Percentiles rank a stretch among this genome's conserved stretches.
Evolutionary conservation across 2,329 filamentous ascomycete species (phyloP).

Genomic region (Moelleriella libera): DNA sequence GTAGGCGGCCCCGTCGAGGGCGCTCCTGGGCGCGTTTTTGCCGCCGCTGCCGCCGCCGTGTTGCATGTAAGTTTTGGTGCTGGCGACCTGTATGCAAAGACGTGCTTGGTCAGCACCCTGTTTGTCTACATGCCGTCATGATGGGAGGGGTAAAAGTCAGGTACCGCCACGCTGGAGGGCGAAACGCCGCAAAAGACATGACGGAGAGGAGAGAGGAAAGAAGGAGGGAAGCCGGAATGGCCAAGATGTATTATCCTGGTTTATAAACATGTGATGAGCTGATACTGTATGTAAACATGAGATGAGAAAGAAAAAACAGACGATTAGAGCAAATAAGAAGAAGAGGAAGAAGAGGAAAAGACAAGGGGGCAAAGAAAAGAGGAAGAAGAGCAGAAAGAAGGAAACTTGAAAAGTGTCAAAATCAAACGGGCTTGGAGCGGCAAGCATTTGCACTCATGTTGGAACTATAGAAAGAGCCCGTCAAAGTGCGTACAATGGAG

Average conservation of each 20-base stretch:
- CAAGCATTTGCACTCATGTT: too few relatives aligned
- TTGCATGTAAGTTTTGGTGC: background rate
- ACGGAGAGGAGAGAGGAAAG: background rate
- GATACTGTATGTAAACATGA: too few relatives aligned
- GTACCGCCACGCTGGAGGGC: too few relatives aligned
- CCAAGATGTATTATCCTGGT: too few relatives aligned
- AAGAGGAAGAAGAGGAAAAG: too few relatives aligned
- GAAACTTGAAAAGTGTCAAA: background rate
- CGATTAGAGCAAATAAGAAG: background rate
- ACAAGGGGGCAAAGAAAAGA: too few relatives aligned
- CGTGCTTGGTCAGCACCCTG: background rate
- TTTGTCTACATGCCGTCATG: background rate
- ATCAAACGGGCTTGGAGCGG: too few relatives aligned
- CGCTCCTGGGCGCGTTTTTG: slow-evolving; percentile 22
- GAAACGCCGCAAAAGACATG: too few relatives aligned
- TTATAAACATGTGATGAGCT: too few relatives aligned
- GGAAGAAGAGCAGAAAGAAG: too few relatives aligned
- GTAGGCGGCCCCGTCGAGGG: slow-evolving; percentile 60
- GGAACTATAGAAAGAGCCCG: background rate
- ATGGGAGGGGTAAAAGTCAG: background rate
- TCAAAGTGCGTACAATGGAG: slow-evolving; percentile 44
- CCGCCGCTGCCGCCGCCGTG: too few relatives aligned
- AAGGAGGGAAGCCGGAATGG: background rate
- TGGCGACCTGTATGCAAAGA: slow-evolving; percentile 20
- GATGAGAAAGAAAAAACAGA: too few relatives aligned